Evolutionary conservation across 257 asterid genomes (phyloP).

Genomic region (Agastache rugosa): DNA sequence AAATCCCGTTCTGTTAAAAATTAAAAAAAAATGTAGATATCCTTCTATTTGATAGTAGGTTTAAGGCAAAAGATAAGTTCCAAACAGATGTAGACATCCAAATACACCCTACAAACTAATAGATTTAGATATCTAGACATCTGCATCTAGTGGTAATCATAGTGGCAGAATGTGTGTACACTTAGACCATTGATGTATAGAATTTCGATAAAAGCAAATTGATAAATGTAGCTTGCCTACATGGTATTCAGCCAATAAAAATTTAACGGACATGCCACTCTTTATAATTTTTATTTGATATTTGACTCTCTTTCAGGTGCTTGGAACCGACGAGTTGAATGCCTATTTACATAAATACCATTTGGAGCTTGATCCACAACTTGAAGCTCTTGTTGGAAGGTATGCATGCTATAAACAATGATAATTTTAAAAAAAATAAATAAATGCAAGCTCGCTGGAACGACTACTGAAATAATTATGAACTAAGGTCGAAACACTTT

Average conservation of each 20-base stretch:
- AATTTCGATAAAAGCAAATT: background rate
- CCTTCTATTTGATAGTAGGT: background rate
- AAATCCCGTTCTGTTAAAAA: background rate
- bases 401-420: conserved; percentile 31
- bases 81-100: background rate
- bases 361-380: conserved; percentile 90
- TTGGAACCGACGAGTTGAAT: conserved; percentile 94
- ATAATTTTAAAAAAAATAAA: background rate
- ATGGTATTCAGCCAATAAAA: background rate
- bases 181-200: background rate
- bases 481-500: background rate
- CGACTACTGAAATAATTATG: background rate
- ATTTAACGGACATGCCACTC: background rate
- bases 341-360: conserved; percentile 87
- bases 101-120: background rate
- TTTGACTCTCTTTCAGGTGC: conserved; percentile 59
- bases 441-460: background rate
- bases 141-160: background rate
- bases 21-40: background rate
- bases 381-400: conserved; percentile 96
- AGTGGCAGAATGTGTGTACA: background rate
- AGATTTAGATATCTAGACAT: background rate
- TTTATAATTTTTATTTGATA: conserved; percentile 33
- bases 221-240: background rate
- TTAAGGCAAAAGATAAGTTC: background rate